Conservation (phyloP, 2,329 filamentous ascomycete genomes). For the Chaetoscypha palmicola region DNA sequence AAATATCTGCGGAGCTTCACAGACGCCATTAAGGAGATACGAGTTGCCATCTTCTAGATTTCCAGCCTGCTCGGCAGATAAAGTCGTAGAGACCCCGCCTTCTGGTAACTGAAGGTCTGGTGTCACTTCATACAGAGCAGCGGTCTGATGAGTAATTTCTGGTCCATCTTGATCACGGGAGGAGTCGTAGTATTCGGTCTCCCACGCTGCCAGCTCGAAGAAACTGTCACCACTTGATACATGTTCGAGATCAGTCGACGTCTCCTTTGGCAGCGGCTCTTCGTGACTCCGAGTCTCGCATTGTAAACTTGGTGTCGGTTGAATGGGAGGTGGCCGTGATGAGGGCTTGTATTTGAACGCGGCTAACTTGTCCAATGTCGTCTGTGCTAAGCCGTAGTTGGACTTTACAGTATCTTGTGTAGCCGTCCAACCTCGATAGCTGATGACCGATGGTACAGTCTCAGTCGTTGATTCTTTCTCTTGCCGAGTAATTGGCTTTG, state of each 20-base stretch:
- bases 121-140: too few species aligned
- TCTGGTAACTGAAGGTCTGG: too few species aligned
- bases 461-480: slow-evolving; percentile 5
- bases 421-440: slow-evolving; percentile 21
- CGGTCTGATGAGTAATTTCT: background rate
- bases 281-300: background rate
- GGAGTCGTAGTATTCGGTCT: background rate
- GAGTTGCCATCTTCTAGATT: background rate
- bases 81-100: background rate
- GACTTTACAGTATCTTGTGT: slow-evolving; percentile 25
- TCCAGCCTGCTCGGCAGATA: background rate
- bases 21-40: background rate
- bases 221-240: slow-evolving; percentile 3
- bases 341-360: slow-evolving; percentile 15
- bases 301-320: background rate
- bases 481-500: slow-evolving; percentile 16
- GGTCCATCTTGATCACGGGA: background rate
- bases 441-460: slow-evolving; percentile 9
- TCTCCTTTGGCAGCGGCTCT: background rate
- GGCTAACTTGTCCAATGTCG: slow-evolving; percentile 26
- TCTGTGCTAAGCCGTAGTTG: slow-evolving; percentile 16
- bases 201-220: slow-evolving; percentile 15
- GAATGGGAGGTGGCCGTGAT: background rate
- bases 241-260: slow-evolving; percentile 1
- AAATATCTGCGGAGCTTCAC: background rate